These are phyloP conservation scores for Triticum timopheevii DNA, from an alignment of 176 grass and related monocot genomes.

Conservation along the genomic window DNA sequence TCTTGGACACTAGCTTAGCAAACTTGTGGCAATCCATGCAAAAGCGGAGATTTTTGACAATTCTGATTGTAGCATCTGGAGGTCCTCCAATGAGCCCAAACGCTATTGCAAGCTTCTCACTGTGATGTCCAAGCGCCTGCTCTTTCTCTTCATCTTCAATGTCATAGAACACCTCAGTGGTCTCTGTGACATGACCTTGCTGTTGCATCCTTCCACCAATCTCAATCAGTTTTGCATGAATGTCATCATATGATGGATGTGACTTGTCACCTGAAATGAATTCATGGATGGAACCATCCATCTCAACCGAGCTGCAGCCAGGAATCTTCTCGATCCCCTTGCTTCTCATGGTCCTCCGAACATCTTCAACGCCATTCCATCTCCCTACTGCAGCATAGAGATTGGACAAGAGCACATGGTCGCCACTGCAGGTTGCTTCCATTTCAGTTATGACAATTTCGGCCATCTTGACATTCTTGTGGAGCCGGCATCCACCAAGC, in stretches of 20 bases:
- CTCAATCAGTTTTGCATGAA: conserved; percentile 4
- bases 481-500: conserved; percentile 18
- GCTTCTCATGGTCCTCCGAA: conserved; percentile 14
- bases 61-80: conserved; percentile 15
- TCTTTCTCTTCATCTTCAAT: conserved; percentile 22
- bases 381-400: conserved; percentile 15
- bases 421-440: neutral
- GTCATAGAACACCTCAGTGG: conserved; percentile 1
- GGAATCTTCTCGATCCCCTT: conserved; percentile 14
- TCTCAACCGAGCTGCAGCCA: neutral
- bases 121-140: conserved; percentile 5
- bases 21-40: conserved; percentile 18
- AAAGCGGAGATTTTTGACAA: conserved; percentile 12
- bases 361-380: conserved; percentile 2
- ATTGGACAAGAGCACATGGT: conserved; percentile 9
- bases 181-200: conserved; percentile 13
- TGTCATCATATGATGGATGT: conserved; percentile 16
- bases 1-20: conserved; percentile 16
- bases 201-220: conserved; percentile 21
- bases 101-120: conserved; percentile 25
- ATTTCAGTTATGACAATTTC: conserved; percentile 5
- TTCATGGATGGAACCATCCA: conserved; percentile 12
- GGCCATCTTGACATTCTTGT: conserved; percentile 18
- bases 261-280: conserved; percentile 14
- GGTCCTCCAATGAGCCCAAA: conserved; percentile 11